Evolutionary conservation across 2,329 filamentous ascomycete genomes (phyloP).

Genomic region (Calcarisporium arbuscula): DNA sequence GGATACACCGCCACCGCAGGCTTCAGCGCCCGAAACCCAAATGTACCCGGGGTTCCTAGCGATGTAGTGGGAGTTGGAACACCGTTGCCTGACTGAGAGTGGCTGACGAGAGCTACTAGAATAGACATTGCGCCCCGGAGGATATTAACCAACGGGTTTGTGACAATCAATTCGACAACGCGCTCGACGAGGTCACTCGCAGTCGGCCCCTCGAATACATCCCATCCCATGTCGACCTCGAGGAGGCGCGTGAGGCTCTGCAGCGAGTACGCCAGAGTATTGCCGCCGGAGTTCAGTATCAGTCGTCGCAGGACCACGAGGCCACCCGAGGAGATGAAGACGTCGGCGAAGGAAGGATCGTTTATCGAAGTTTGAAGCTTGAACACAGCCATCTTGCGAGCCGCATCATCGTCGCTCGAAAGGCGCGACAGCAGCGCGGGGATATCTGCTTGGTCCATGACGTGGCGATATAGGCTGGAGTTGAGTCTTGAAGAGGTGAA

Average conservation of each 20-base stretch:
- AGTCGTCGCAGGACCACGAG: slow-evolving; percentile 74
- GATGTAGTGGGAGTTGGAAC: slow-evolving; percentile 26
- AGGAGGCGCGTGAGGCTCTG: slow-evolving; percentile 82
- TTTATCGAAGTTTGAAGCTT: slow-evolving; percentile 94
- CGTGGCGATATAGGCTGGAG: too few species aligned
- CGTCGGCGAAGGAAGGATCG: slow-evolving; percentile 91
- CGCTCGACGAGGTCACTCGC: slow-evolving; percentile 63
- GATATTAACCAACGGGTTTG: slow-evolving; percentile 94
- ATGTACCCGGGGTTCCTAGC: slow-evolving; percentile 49
- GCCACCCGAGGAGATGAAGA: slow-evolving; percentile 88
- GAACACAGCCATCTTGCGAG: slow-evolving; percentile 98
- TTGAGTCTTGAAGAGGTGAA: slow-evolving; percentile 5
- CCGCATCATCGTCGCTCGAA: slow-evolving; percentile 73
- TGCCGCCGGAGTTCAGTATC: slow-evolving; percentile 79
- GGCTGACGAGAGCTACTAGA: slow-evolving; percentile 84
- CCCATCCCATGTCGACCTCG: slow-evolving; percentile 98
- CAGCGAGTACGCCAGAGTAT: slow-evolving; percentile 91
- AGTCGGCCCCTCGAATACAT: slow-evolving; percentile 62
- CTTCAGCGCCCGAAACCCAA: slow-evolving; percentile 86
- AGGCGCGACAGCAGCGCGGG: slow-evolving; percentile 58
- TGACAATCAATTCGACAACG: slow-evolving; percentile 89
- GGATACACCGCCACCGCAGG: slow-evolving; percentile 87
- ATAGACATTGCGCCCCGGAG: slow-evolving; percentile 95
- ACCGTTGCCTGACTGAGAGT: slow-evolving; percentile 61
- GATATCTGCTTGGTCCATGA: slow-evolving; percentile 62